Conservation (phyloP, 495 filamentous ascomycete species). For the Podospora conica region DNA sequence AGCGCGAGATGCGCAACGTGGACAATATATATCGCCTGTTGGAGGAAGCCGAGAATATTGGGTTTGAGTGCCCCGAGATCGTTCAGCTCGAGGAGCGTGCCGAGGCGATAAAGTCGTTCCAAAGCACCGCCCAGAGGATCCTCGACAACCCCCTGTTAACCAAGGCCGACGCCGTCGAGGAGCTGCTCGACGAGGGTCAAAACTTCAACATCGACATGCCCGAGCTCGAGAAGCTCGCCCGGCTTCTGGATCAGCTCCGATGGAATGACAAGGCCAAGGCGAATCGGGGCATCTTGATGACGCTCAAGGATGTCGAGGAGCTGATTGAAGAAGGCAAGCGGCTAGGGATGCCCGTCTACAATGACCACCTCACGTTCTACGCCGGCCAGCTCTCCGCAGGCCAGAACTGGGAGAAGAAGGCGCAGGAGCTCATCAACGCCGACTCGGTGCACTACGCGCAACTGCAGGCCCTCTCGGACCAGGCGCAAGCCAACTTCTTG, state of each 20-base stretch:
- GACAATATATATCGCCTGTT: conserved; percentile 84
- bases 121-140: conserved; percentile 63
- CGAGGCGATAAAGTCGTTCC: conserved; percentile 81
- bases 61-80: conserved; percentile 94
- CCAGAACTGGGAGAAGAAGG: conserved; percentile 87
- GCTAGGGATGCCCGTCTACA: conserved; percentile 67
- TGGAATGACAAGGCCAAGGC: conserved; percentile 78
- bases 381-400: conserved; percentile 69
- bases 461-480: conserved; percentile 78
- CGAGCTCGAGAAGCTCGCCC: conserved; percentile 79
- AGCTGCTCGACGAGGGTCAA: conserved; percentile 79
- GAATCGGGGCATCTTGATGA: conserved; percentile 54
- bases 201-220: conserved; percentile 92
- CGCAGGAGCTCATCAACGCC: conserved; percentile 83
- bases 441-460: conserved; percentile 90
- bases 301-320: conserved; percentile 68
- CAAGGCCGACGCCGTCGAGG: conserved; percentile 69
- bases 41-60: conserved; percentile 75
- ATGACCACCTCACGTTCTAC: conserved; percentile 70
- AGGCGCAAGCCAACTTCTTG: conserved; percentile 63
- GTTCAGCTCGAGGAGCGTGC: conserved; percentile 78
- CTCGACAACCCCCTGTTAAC: conserved; percentile 53
- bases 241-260: conserved; percentile 73
- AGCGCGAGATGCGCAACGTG: conserved; percentile 84
- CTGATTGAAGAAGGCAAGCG: conserved; percentile 70